Evolutionary conservation across 306 rosid genomes (phyloP), one percentile per base, ranked within the genome.

Genomic region (Bauhinia variegata): DNA sequence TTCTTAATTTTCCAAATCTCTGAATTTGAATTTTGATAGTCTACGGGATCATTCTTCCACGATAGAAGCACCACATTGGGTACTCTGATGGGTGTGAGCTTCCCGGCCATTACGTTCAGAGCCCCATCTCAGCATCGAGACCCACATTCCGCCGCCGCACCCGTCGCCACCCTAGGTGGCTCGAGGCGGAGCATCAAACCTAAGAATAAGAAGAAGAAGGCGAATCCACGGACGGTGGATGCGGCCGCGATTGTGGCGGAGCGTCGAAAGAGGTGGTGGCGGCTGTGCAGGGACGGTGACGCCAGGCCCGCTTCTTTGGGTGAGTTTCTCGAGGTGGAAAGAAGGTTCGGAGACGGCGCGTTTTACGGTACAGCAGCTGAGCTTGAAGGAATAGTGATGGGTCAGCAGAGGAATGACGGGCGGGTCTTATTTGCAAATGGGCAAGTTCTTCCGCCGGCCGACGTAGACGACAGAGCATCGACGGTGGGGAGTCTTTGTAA

Each of bases 31-130:
- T 16, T 54, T 46, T 53, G 7, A 12, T 63, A 93, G 99, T 93
- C 98, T 2, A 92, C 96, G 15, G 98, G 98, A 42, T 92, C 98
- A 0, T 92, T 92, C 75, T 92, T 92, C 78, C 98, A 89, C 36
- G 98, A 92, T 43, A 70, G 92, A 73, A 89, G 98, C 84, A 89
- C 95, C 8, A 85, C 95, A 11, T 62, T 92, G 15, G 98, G 95
- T 9, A 87, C 98, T 34, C 79, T 92, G 8, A 92, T 92, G 96
- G 98, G 98, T 1, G 95, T 92, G 19, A 89, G 83, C 71, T 93
- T 88, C 73, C 97, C 99, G 1, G 79, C 95, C 32, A 85, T 90
- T 54, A 65, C 95, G 11, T 90, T 90, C 88, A 78, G 97, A 74
- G 92, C 83, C 0, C 96, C 96, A 2, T 90, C 95, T 2, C 99